A percentile compares a stretch with the other conserved stretches of the same genome.
Conservation (phyloP, 441 rosid genomes). For the Dalechampia spathulata region DNA sequence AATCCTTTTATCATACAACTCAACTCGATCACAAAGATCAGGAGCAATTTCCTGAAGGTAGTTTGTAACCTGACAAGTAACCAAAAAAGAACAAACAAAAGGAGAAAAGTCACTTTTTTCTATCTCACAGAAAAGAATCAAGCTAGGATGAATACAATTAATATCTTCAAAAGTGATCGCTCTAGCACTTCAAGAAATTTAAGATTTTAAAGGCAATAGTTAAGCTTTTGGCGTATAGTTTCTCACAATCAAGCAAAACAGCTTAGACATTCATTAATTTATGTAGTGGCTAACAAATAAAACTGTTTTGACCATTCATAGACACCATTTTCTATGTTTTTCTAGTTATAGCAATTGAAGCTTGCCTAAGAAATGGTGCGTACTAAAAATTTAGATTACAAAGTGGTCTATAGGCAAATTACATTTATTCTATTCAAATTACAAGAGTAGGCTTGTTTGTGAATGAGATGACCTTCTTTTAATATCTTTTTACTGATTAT, state of each 20-base stretch:
- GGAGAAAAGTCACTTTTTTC: not conserved
- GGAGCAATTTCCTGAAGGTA: constrained; percentile 97
- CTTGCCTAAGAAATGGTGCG: not conserved
- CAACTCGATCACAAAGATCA: constrained; percentile 85
- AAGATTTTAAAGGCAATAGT: not conserved
- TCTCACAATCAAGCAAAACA: not conserved
- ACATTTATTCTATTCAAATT: no score
- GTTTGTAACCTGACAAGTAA: constrained; percentile 76
- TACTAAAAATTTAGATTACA: no score
- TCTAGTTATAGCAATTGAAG: not conserved
- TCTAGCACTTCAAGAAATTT: constrained; percentile 1
- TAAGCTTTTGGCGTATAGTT: not conserved
- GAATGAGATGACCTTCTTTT: no score
- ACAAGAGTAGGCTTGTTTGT: no score
- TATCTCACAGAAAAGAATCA: no score
- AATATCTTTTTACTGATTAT: no score
- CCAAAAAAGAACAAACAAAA: constrained; percentile 12
- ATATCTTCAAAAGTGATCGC: not conserved
- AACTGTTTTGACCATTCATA: not conserved
- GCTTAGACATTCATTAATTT: not conserved
- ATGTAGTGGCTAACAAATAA: not conserved
- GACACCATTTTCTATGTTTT: not conserved
- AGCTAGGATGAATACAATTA: no score
- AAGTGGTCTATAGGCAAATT: no score
- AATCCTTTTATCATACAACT: constrained; percentile 60